Evolutionary conservation across 352 stramenopile species (phyloP).

Genomic region (Phytopythium boreale): DNA sequence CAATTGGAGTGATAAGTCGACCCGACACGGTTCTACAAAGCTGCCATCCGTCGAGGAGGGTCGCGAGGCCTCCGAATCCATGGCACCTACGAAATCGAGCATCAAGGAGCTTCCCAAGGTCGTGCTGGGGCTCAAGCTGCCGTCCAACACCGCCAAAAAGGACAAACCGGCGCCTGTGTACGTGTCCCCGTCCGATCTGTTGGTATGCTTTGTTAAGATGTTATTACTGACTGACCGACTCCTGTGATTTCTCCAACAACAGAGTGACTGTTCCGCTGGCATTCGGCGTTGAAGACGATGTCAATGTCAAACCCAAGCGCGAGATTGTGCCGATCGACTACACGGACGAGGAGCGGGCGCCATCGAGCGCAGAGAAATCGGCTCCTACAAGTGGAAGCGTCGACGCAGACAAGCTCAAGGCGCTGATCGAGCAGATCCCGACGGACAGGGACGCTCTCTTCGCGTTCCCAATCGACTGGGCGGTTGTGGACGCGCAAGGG

Average conservation of each 20-base stretch:
- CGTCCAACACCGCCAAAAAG: slow-evolving; percentile 23
- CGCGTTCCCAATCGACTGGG: slow-evolving; percentile 38
- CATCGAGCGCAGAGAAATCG: slow-evolving; percentile 17
- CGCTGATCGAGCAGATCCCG: slow-evolving; percentile 41
- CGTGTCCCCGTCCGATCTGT: neutral
- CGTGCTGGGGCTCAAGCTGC: slow-evolving; percentile 47
- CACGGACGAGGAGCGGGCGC: slow-evolving; percentile 36
- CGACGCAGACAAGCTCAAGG: slow-evolving; percentile 24
- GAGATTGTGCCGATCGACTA: slow-evolving; percentile 51
- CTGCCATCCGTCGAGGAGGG: neutral
- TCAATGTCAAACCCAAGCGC: slow-evolving; percentile 34
- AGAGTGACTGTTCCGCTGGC: slow-evolving; percentile 12
- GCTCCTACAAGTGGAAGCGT: neutral
- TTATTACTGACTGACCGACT: neutral
- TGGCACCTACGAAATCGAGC: neutral
- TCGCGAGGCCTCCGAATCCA: neutral
- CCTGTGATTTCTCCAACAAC: neutral
- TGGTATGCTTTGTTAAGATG: neutral
- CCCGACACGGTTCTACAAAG: neutral
- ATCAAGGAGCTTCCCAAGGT: slow-evolving; percentile 26
- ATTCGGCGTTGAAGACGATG: slow-evolving; percentile 39
- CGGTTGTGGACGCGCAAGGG: slow-evolving; percentile 21
- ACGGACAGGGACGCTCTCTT: slow-evolving; percentile 36
- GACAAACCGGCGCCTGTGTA: slow-evolving; percentile 30
- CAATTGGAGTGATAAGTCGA: neutral